Percentiles rank a stretch among this genome's conserved stretches.
phyloP scores from a whole-genome alignment of 164 flowering plant species.

The Kingdonia uniflora region DNA sequence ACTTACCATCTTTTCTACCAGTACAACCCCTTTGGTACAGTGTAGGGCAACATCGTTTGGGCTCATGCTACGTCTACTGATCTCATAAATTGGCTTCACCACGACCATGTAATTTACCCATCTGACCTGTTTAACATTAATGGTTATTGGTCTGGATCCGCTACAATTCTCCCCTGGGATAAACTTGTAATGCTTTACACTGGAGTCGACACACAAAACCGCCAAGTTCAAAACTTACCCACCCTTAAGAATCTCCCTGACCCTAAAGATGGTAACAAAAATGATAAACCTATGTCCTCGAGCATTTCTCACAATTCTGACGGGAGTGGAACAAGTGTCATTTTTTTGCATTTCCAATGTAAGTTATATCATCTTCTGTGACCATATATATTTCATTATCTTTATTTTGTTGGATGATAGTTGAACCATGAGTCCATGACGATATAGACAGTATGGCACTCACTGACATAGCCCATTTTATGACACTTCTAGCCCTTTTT shows the following conservation, averaged over 20 bases:
- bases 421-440: too few relatives aligned
- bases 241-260: slow-evolving; percentile 33
- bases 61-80: slow-evolving; percentile 44
- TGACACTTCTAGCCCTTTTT: too few relatives aligned
- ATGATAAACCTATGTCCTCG: too few relatives aligned
- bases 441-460: too few relatives aligned
- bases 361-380: too few relatives aligned
- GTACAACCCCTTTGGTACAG: slow-evolving; percentile 33
- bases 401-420: too few relatives aligned
- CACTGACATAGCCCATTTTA: too few relatives aligned
- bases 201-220: slow-evolving; percentile 18
- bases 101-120: slow-evolving; percentile 26
- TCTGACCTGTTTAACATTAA: slow-evolving; percentile 26
- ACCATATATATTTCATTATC: too few relatives aligned
- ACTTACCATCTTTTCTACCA: slow-evolving; percentile 34
- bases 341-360: too few relatives aligned
- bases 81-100: slow-evolving; percentile 38
- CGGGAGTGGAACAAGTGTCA: too few relatives aligned
- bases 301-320: too few relatives aligned
- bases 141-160: slow-evolving; percentile 45
- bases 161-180: slow-evolving; percentile 37
- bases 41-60: slow-evolving; percentile 46
- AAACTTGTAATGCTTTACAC: slow-evolving; percentile 41
- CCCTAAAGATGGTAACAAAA: too few relatives aligned
- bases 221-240: slow-evolving; percentile 39